Conservation (phyloP, 352 stramenopile species). For the Pythium diclinum region DNA sequence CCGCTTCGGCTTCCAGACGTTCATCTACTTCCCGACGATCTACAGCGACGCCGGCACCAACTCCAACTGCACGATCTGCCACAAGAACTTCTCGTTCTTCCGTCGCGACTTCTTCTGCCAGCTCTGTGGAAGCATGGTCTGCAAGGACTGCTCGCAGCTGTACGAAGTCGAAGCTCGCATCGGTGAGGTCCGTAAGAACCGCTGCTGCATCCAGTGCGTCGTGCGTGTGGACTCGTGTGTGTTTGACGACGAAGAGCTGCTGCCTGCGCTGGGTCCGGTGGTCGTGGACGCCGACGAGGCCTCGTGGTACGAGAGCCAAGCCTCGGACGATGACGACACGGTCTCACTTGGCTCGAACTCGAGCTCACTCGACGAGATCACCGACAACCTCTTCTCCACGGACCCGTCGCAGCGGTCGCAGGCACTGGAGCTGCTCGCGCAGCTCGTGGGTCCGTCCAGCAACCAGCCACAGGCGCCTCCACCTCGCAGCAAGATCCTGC, state of each 20-base stretch:
- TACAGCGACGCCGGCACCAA: slow-evolving; percentile 11
- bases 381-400: slow-evolving; percentile 35
- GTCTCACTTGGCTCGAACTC: slow-evolving; percentile 25
- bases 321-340: slow-evolving; percentile 30
- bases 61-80: slow-evolving; percentile 41
- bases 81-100: slow-evolving; percentile 42
- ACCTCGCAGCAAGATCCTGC: not conserved
- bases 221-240: slow-evolving; percentile 45
- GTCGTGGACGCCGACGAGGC: slow-evolving; percentile 41
- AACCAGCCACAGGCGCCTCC: slow-evolving; percentile 36
- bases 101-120: slow-evolving; percentile 50
- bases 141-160: slow-evolving; percentile 44
- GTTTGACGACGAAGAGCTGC: slow-evolving; percentile 54
- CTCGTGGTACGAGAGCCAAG: slow-evolving; percentile 38
- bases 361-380: slow-evolving; percentile 28
- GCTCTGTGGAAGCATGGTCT: slow-evolving; percentile 41
- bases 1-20: slow-evolving; percentile 58
- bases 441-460: slow-evolving; percentile 34
- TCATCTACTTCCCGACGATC: slow-evolving; percentile 45
- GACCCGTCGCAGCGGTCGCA: slow-evolving; percentile 33
- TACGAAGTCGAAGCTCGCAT: slow-evolving; percentile 49
- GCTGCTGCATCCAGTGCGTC: slow-evolving; percentile 48
- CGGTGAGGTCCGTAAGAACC: slow-evolving; percentile 44
- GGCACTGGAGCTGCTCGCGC: slow-evolving; percentile 39
- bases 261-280: slow-evolving; percentile 37